Percentiles rank a stretch among this genome's conserved stretches.
Conservation (phyloP, 108 stramenopile genomes). For the Chaetoceros muelleri region DNA sequence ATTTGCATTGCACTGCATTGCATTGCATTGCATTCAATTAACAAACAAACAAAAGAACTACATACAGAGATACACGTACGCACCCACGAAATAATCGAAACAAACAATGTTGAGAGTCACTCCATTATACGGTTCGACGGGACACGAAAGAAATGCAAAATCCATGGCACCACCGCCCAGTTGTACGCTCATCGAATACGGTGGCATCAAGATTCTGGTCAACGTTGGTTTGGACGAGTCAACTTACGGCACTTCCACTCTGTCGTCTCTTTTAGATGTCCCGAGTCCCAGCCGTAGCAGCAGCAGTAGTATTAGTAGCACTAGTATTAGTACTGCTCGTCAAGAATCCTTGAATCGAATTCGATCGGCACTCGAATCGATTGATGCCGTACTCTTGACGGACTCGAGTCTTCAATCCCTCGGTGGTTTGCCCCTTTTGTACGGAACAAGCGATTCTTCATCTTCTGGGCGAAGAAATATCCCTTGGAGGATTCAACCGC, state of each 20-base stretch:
- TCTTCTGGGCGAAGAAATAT: not conserved
- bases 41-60: not conserved
- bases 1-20: too few relatives aligned
- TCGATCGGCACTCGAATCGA: too few relatives aligned
- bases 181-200: conserved; percentile 79
- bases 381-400: conserved; percentile 56
- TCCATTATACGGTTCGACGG: conserved; percentile 64
- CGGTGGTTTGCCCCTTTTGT: conserved; percentile 26
- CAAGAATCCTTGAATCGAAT: too few relatives aligned
- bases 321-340: too few relatives aligned
- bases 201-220: conserved; percentile 46
- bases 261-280: too few relatives aligned
- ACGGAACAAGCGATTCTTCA: not conserved
- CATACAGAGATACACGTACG: conserved; percentile 1
- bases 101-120: conserved; percentile 65
- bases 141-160: conserved; percentile 13
- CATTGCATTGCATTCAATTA: too few relatives aligned
- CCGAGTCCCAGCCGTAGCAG: too few relatives aligned
- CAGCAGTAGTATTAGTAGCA: too few relatives aligned
- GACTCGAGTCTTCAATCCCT: conserved; percentile 60
- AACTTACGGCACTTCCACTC: too few relatives aligned
- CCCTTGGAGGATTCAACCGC: conserved; percentile 22
- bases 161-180: conserved; percentile 29
- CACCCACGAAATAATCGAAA: too few relatives aligned
- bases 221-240: conserved; percentile 61